These are phyloP conservation scores for Murraya koenigii DNA, from an alignment of 345 rosid species.

Conservation along the genomic window DNA sequence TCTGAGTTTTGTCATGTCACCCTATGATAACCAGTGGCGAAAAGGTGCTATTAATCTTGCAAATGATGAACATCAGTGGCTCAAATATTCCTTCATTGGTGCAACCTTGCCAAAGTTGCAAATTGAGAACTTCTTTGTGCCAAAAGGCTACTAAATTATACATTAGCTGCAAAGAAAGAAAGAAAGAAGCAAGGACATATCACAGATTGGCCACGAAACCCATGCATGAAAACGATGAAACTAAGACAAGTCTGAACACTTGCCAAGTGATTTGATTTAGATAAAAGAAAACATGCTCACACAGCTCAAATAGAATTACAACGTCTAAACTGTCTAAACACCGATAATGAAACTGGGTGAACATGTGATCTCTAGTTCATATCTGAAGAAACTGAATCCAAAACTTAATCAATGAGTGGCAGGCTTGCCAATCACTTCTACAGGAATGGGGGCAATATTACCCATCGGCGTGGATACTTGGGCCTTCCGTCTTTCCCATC, in stretches of 20 bases:
- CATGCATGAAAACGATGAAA: neutral
- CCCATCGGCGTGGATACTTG: conserved; percentile 90
- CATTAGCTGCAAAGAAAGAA: neutral
- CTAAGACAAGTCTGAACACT: neutral
- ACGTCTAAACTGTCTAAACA: neutral
- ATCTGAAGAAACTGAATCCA: neutral
- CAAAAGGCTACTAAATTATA: neutral
- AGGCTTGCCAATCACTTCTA: conserved; percentile 24
- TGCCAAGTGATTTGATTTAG: neutral
- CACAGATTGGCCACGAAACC: neutral
- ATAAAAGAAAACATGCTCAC: neutral
- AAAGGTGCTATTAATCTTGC: too few relatives aligned
- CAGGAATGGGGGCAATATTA: conserved; percentile 89
- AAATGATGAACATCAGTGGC: neutral
- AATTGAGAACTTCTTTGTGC: neutral
- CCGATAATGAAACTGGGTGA: neutral
- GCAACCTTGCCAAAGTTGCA: neutral
- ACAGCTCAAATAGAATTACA: conserved; percentile 19
- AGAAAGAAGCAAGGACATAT: neutral
- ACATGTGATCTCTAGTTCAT: neutral
- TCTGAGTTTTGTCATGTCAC: too few relatives aligned
- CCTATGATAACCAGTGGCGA: too few relatives aligned
- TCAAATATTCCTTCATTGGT: neutral
- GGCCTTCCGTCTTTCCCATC: conserved; percentile 95
- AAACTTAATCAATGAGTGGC: neutral